Evolutionary conservation across 1,139 yeast species (phyloP), one percentile per base, ranked within the genome.

Genomic region (Kodamaea sp.): DNA sequence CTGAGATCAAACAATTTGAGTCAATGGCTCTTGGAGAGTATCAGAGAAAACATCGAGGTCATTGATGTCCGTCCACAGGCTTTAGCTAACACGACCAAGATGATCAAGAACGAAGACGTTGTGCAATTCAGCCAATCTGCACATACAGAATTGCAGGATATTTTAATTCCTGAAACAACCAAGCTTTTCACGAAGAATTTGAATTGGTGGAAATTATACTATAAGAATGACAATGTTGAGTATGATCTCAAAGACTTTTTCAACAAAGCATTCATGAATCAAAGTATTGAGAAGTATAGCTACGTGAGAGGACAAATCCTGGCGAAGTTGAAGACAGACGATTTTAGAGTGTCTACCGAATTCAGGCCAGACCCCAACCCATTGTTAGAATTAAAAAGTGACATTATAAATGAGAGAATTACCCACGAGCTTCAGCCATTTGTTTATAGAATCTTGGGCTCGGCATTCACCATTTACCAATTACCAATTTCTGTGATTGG

Each of bases 131-230:
- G 66, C 31, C 53, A 55, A 15, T 43, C 48, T 11, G 62, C 62
- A 32, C 74, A 71, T 44, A 40, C 55, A 4, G 77, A 71, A 39
- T 51, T 71, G 11, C 75, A 68, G 40, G 44, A 53, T 23, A 44
- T 49, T 3, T 59, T 70, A 28, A 55, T 57, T 7, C 75, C 76
- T 2, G 38, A 47, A 3, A 58, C 70, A 1, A 43, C 44, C 6
- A 43, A 38, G 1, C 67, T 57, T 38, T 67, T 71, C 53, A 47
- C 43, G 7, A 51, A 47, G 18, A 59, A 53, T 14, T 56, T 71
- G 27, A 47, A 50, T 19, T 71, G 76, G 76, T 70, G 73, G 72
- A 68, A 59, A 41, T 51, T 71, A 13, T 71, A 71, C 46, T 58
- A 55, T 38, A 63, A 59, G 32, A 70, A 70, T 41, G 77, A 71